Evolutionary conservation across 768 basidiomycete genomes (phyloP), one percentile per base, ranked within the genome.

Genomic region (Lactarius hengduanensis): DNA sequence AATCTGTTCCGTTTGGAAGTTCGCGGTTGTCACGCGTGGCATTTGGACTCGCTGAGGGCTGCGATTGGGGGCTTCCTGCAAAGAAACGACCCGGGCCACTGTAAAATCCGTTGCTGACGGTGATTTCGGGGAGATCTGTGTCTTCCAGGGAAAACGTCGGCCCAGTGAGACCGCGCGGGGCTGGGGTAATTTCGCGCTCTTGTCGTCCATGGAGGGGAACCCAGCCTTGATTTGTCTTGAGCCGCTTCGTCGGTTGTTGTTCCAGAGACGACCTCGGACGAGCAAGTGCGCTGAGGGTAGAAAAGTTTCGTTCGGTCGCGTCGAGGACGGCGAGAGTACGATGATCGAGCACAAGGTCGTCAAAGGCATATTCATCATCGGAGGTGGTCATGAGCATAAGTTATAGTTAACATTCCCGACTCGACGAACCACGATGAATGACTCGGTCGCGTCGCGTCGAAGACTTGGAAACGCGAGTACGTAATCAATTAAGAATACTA

Each of bases 341-440:
- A 34, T 66, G 65, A 57, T 71, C 70, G 47, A 71, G 62, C 15
- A 71, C 60, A 66, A 71, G 59, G 56, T 71, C 70, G 50, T 71
- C 70, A 11, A 62, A 66, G 16, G 53, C 69, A 66, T 66, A 71
- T 61, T 68, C 63, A 20, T 71, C 70, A 22, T 71, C 70, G 50
- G 67, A 69, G 59, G 62, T 18, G 45, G 53, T 43, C 70, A 70
- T 70, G 6, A 36, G 34, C 41, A 45, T 47, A 38, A 38, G 11
- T 7, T 47, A n/a, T 8, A 11, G 10, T 22, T n/a, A 13, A 50
- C 47, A 53, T 53, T 53, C 50, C 50, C 50, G 5, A 26, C n/a
- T n/a, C n/a, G n/a, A n/a, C n/a, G n/a, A n/a, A n/a, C 45, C 3
- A 11, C 9, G 1, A 10, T 22, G 10, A 15, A 26, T 15, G 22